phyloP scores from a whole-genome alignment of 169 alveolate species.

The Eimeria maxima region DNA sequence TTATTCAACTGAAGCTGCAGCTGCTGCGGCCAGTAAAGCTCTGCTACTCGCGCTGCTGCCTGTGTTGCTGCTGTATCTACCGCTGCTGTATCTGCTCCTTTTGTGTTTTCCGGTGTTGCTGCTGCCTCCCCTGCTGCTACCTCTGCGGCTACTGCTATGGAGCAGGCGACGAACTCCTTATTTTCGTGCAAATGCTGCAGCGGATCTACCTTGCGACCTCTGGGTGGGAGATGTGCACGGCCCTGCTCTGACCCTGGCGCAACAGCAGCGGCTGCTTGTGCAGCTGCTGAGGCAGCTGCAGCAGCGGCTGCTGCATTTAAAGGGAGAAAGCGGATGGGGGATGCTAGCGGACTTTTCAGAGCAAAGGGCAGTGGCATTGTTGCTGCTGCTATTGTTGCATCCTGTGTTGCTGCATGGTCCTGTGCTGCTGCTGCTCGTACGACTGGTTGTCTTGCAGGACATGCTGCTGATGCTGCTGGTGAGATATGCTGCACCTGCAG shows the following conservation, averaged over 20 bases:
- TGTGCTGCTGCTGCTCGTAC: not conserved
- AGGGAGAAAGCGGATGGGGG: constrained; percentile 48
- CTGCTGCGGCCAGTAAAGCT: constrained; percentile 2
- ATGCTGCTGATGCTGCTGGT: constrained; percentile 19
- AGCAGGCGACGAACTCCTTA: not conserved
- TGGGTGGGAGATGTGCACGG: not conserved
- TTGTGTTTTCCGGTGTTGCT: constrained; percentile 2
- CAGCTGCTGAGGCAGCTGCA: constrained; percentile 16
- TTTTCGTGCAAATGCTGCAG: not conserved
- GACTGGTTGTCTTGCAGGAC: not conserved
- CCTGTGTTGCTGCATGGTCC: not conserved
- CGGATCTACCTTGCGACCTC: not conserved
- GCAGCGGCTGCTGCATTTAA: not conserved
- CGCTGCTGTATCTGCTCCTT: not conserved
- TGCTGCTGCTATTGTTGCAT: not conserved
- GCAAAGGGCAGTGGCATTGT: not conserved
- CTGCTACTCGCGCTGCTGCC: constrained; percentile 13
- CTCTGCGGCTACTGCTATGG: constrained; percentile 16
- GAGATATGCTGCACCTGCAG: not conserved
- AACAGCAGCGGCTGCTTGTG: constrained; percentile 64
- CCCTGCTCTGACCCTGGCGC: not conserved
- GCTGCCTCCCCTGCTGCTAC: constrained; percentile 24
- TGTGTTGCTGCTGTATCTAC: not conserved
- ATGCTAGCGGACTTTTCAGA: not conserved
- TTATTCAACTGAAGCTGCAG: constrained; percentile 13